These are phyloP conservation scores for Dipsacomyces acuminosporus DNA, from an alignment of 371 early-diverging fungal species.

Conservation along the genomic window DNA sequence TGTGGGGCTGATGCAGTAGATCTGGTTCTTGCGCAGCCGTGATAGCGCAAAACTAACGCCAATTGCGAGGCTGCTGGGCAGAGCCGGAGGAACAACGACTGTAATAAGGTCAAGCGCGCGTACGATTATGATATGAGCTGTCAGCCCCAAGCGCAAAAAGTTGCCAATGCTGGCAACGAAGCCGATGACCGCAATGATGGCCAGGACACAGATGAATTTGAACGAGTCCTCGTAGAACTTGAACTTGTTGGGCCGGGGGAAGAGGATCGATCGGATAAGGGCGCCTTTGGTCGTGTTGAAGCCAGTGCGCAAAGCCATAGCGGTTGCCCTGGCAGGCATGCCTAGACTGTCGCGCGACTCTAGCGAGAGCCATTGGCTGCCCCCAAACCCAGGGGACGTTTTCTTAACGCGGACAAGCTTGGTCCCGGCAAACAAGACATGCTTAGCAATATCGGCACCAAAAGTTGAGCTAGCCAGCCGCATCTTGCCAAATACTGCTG, in stretches of 20 bases:
- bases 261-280: conserved; percentile 91
- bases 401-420: conserved; percentile 80
- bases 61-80: conserved; percentile 96
- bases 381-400: conserved; percentile 44
- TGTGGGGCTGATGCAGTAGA: conserved; percentile 92
- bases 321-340: conserved; percentile 56
- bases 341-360: conserved; percentile 26
- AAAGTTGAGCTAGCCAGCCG: conserved; percentile 67
- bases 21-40: conserved; percentile 74
- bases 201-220: conserved; percentile 87
- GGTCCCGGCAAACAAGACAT: conserved; percentile 89
- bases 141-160: conserved; percentile 74
- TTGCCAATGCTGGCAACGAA: conserved; percentile 80
- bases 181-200: conserved; percentile 72
- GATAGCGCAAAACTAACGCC: conserved; percentile 93
- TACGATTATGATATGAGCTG: conserved; percentile 63
- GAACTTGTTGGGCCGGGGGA: conserved; percentile 90
- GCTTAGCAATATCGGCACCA: conserved; percentile 67
- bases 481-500: conserved; percentile 63
- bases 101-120: conserved; percentile 92
- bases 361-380: conserved; percentile 43
- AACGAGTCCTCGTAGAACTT: conserved; percentile 95
- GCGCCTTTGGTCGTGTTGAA: conserved; percentile 97
- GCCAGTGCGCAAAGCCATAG: conserved; percentile 89
- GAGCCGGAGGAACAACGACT: conserved; percentile 92